Evolutionary conservation across 1,284 basidiomycete genomes (phyloP).

Genomic region (Erythrobasidium hasegawianum): DNA sequence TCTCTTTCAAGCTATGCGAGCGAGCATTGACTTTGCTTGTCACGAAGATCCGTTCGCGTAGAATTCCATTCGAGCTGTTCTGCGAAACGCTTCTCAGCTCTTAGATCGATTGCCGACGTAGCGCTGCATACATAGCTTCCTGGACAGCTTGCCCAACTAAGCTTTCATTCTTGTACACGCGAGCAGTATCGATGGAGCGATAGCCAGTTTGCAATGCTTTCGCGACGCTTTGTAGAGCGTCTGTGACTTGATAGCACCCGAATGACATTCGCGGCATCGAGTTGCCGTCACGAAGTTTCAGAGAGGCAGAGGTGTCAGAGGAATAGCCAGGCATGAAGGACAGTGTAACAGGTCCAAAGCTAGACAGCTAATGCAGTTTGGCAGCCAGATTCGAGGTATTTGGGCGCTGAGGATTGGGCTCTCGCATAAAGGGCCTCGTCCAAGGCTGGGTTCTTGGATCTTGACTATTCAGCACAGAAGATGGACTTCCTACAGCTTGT

Average conservation of each 20-base stretch:
- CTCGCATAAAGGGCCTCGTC: too few species aligned
- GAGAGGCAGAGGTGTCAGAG: too few species aligned
- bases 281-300: not conserved
- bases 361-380: too few species aligned
- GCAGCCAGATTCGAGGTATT: too few species aligned
- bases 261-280: slow-evolving; percentile 8
- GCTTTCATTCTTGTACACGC: slow-evolving; percentile 69
- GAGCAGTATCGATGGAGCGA: slow-evolving; percentile 63
- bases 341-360: too few species aligned
- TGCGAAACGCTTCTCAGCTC: not conserved
- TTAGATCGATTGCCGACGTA: not conserved
- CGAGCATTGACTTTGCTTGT: slow-evolving; percentile 49
- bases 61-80: slow-evolving; percentile 48
- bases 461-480: not conserved
- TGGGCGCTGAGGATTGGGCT: too few species aligned
- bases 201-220: slow-evolving; percentile 21
- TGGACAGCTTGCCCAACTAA: slow-evolving; percentile 58
- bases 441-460: too few species aligned
- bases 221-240: slow-evolving; percentile 8
- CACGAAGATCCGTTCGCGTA: slow-evolving; percentile 62
- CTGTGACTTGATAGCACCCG: slow-evolving; percentile 34
- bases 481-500: slow-evolving; percentile 3
- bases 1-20: slow-evolving; percentile 39
- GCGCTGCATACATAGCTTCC: slow-evolving; percentile 43
- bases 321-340: too few species aligned